Evolutionary conservation across 495 filamentous ascomycete genomes (phyloP), one percentile per base, ranked within the genome.

Genomic region (Hypoxylon fuscum): DNA sequence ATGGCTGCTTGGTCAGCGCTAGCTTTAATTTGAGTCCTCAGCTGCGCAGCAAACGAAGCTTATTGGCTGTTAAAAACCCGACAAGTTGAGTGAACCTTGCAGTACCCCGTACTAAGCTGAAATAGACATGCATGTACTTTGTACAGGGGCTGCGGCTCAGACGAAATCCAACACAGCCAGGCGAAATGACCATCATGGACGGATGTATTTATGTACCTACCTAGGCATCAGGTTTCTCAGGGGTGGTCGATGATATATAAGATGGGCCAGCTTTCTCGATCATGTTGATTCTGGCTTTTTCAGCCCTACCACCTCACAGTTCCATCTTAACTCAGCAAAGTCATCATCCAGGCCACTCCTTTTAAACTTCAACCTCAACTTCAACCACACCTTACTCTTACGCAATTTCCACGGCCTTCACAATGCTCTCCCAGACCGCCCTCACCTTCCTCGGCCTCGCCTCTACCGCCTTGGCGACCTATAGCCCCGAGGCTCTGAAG

Each of bases 401-500:
- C 25, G 4, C 3, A 27, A 27, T 38, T 38, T 7, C n/a, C 5
- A 38, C 35, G 15, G 22, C 5, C 34, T 17, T 29, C 21, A 43
- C 32, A 61, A 66, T 66, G 63, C 45, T 56, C 23, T 57, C 63
- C 11, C 45, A 53, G 15, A 29, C 21, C 20, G 38, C 51, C 11
- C 12, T 66, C 15, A 50, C 53, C 15, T 0, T 58, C 29, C 56
- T 66, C 20, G 52, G 56, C 6, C 63, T 66, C 12, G 56, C 56
- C 34, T 66, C 63, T 14, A 58, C 57, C 23, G 56, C 63, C 20
- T 10, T 15, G 15, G 63, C 63, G 1, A 42, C 57, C 12, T 52
- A 42, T 29, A 38, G 22, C 23, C 63, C 63, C 0, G 3, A 41
- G 18, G 57, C 46, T 3, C 42, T 66, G 9, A 56, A 43, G 47